Base-by-base conservation (phyloP, 2,329 filamentous ascomycete species). In the Ascocoryne sarcoides region DNA sequence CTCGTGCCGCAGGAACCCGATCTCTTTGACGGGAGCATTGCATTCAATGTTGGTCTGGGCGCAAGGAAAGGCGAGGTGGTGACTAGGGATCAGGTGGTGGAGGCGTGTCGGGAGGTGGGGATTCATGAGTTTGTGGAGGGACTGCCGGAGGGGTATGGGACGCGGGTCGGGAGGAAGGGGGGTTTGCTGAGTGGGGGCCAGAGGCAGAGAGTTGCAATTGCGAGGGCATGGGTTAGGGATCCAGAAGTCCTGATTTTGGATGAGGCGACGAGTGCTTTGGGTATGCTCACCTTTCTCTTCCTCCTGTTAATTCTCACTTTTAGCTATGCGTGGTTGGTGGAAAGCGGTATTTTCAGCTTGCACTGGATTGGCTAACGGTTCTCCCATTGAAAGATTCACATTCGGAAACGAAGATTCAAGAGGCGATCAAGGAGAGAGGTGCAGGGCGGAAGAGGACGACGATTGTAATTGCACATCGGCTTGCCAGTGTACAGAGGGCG, bases 211-310 rank as follows among this genome's bases (percentile, higher is more conserved):
- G 62, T 93, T 10, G 79, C 80, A 0, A 89, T 94, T 54, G 85
- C 87, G 0, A 71, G 86, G 17, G 84, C 85, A 0, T 66, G 90
- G 2, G 71, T 88, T 2, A 73, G 85, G 0, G 71, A 75, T 46
- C 86, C 86, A 0, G 71, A 79, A 34, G 68, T 93, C 1, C 62
- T 93, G 14, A 73, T 94, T 29, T 68, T 93, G 1, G 87, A 94
- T 53, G 86, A 93, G 65, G 83, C 83, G 20, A 93, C 86, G 0
- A 84, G 78, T 31, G 82, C 82, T 3, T 68, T 94, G 2, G 86
- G 92, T 55, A 73, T 73, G 0, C 76, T 29, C 79, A 3, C 14
- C 5, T 26, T 28, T 9, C 21, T 12, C n/a, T n/a, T n/a, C n/a
- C n/a, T n/a, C n/a, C n/a, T n/a, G n/a, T n/a, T n/a, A n/a, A n/a